Evolutionary conservation across 441 rosid genomes (phyloP).

Genomic region (Capsella rubella): DNA sequence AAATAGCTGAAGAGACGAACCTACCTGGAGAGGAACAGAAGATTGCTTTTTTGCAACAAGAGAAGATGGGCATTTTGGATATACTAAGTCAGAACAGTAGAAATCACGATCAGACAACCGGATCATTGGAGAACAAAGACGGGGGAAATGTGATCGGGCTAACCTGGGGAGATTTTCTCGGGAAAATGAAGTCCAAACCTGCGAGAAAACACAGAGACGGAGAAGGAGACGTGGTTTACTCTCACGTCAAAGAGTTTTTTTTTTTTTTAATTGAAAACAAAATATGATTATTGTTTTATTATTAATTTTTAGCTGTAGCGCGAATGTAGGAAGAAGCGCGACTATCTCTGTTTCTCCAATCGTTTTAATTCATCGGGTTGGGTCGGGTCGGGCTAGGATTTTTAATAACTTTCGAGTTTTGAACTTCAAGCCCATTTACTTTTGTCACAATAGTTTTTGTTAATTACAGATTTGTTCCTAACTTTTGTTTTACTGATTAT

Average conservation of each 20-base stretch:
- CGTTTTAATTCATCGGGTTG: constrained; percentile 17
- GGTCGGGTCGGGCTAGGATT: neutral
- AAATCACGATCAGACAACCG: constrained; percentile 20
- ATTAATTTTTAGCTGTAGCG: constrained; percentile 9
- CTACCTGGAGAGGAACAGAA: constrained; percentile 48
- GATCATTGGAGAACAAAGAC: neutral
- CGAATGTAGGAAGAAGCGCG: constrained; percentile 46
- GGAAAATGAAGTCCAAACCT: constrained; percentile 38
- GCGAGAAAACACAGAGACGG: constrained; percentile 41
- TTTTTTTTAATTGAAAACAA: neutral
- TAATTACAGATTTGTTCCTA: too few species aligned
- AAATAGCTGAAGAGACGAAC: constrained; percentile 47
- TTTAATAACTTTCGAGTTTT: too few species aligned
- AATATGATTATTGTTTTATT: too few species aligned
- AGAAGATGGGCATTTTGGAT: constrained; percentile 46
- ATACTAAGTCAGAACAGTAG: constrained; percentile 29
- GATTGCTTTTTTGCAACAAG: constrained; percentile 38
- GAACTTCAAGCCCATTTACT: too few species aligned
- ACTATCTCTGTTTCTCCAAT: constrained; percentile 39
- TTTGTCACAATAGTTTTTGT: too few species aligned
- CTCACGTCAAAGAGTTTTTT: constrained; percentile 31
- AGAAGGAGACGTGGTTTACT: constrained; percentile 28
- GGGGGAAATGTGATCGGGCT: neutral
- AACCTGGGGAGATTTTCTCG: constrained; percentile 38
- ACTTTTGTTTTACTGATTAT: too few species aligned